phyloP scores from a whole-genome alignment of 2,329 filamentous ascomycete genomes.

The Malbranchea zuffiana region DNA sequence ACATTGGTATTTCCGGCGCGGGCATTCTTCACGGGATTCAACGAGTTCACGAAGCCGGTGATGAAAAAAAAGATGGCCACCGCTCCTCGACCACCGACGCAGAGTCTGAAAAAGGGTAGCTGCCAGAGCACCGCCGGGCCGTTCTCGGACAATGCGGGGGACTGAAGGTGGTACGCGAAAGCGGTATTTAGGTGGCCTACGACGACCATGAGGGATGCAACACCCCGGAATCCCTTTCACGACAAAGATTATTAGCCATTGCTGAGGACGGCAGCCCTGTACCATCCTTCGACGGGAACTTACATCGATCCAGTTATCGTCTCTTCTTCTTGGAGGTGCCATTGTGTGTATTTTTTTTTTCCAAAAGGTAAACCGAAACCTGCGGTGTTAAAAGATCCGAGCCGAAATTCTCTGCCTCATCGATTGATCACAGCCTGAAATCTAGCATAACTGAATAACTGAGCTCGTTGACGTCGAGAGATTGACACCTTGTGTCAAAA shows the following conservation, averaged over 20 bases:
- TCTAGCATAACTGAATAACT: no score
- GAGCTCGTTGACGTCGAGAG: no score
- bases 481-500: no score
- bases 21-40: slow-evolving; percentile 20
- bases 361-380: no score
- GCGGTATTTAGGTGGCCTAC: slow-evolving; percentile 34
- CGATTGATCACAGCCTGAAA: background rate
- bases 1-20: slow-evolving; percentile 17
- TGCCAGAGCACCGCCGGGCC: slow-evolving; percentile 18
- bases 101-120: slow-evolving; percentile 20
- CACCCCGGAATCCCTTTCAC: slow-evolving; percentile 32
- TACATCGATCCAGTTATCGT: slow-evolving; percentile 21
- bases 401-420: background rate
- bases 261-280: no score
- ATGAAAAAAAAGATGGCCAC: slow-evolving; percentile 24
- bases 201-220: slow-evolving; percentile 35
- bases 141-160: slow-evolving; percentile 21
- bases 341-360: slow-evolving; percentile 1
- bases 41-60: slow-evolving; percentile 24
- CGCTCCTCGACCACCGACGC: slow-evolving; percentile 17
- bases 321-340: slow-evolving; percentile 13
- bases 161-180: slow-evolving; percentile 32
- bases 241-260: slow-evolving; percentile 1
- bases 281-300: slow-evolving; percentile 1
- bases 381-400: background rate